A percentile compares a stretch with the other conserved stretches of the same genome.
Evolutionary conservation across 306 rosid species (phyloP).

Genomic region (Sechiopsis laciniata): DNA sequence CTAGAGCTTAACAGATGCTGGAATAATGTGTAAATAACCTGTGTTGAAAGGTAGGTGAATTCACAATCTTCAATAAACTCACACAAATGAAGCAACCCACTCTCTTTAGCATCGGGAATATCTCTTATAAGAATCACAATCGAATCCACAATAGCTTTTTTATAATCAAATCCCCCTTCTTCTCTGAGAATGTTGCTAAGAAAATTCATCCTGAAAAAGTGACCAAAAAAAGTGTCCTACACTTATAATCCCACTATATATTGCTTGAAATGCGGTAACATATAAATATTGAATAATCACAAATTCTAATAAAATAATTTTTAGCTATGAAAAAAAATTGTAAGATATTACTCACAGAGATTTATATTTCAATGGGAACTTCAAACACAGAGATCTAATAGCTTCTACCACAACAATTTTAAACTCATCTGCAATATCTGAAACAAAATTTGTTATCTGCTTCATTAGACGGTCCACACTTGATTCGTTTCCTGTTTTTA

Average conservation of each 20-base stretch:
- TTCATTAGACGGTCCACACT: conserved; percentile 98
- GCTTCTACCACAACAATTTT: conserved; percentile 98
- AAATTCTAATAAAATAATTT: conserved; percentile 18
- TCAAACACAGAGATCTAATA: conserved; percentile 85
- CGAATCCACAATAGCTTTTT: too few relatives aligned
- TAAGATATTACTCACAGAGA: conserved; percentile 64
- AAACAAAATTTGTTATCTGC: conserved; percentile 95
- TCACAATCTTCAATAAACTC: too few relatives aligned
- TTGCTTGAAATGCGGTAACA: not conserved
- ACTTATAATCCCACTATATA: not conserved
- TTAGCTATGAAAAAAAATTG: not conserved
- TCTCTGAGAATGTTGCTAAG: too few relatives aligned
- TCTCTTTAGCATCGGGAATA: too few relatives aligned
- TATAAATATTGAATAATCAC: not conserved
- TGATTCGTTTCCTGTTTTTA: conserved; percentile 96
- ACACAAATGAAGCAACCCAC: too few relatives aligned
- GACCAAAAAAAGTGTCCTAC: conserved; percentile 14
- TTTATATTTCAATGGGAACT: conserved; percentile 90
- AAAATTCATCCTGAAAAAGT: too few relatives aligned
- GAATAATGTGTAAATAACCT: not conserved
- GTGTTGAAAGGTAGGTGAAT: too few relatives aligned
- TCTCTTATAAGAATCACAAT: too few relatives aligned
- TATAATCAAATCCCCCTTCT: too few relatives aligned
- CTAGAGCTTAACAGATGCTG: conserved; percentile 14
- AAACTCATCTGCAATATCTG: conserved; percentile 96